Conservation (phyloP, 306 rosid genomes). For the Luffa aegyptiaca region DNA sequence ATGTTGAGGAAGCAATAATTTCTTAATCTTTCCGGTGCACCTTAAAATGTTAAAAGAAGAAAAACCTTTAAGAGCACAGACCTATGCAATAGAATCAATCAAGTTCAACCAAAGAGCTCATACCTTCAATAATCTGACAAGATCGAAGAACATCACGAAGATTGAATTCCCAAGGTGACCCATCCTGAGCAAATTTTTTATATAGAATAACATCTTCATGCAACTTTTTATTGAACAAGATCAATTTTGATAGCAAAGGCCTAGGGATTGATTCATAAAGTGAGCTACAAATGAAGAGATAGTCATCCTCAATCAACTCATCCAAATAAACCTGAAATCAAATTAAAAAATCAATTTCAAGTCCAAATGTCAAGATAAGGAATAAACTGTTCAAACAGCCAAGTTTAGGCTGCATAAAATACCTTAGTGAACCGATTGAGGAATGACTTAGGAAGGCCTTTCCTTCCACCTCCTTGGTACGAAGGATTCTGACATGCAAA, state of each 20-base stretch:
- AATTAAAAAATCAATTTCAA: background rate
- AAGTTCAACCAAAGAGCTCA: slow-evolving; percentile 6
- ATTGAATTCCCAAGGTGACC: slow-evolving; percentile 96
- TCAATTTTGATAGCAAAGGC: slow-evolving; percentile 45
- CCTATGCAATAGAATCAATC: background rate
- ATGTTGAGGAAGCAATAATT: slow-evolving; percentile 60
- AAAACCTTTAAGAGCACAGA: slow-evolving; percentile 10
- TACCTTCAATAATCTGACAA: slow-evolving; percentile 79
- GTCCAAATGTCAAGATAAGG: background rate
- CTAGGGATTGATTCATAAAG: slow-evolving; percentile 48
- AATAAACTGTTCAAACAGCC: background rate
- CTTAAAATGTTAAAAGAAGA: slow-evolving; percentile 18
- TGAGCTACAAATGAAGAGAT: slow-evolving; percentile 66
- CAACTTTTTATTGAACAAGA: slow-evolving; percentile 64
- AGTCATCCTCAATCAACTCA: slow-evolving; percentile 71
- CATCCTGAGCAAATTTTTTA: slow-evolving; percentile 71
- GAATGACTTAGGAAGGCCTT: slow-evolving; percentile 90
- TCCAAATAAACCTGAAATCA: slow-evolving; percentile 79
- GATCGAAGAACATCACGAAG: slow-evolving; percentile 89
- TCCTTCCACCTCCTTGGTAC: slow-evolving; percentile 88
- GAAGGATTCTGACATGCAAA: slow-evolving; percentile 98
- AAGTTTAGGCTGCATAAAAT: background rate
- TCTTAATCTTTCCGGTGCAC: slow-evolving; percentile 30
- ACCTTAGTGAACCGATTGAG: slow-evolving; percentile 94
- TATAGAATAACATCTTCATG: slow-evolving; percentile 63